Evolutionary conservation across 2,329 filamentous ascomycete species (phyloP).

Genomic region (Fusarium goolgardi): DNA sequence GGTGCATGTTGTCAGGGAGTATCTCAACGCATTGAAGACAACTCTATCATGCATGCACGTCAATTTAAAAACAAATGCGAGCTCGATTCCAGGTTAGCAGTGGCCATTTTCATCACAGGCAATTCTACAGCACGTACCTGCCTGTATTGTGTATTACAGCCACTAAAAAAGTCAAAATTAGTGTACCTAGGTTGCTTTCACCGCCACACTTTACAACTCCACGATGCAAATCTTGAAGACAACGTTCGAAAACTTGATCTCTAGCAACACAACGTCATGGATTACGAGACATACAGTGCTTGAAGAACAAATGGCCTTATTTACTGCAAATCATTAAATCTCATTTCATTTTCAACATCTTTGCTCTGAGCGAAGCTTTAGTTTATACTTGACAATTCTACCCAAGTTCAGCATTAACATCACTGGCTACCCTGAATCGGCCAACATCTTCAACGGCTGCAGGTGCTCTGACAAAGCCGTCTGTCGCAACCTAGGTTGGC

Average conservation of each 20-base stretch:
- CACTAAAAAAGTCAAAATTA: background rate
- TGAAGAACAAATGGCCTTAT: background rate
- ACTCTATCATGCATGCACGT: background rate
- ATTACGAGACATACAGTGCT: background rate
- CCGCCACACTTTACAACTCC: constrained; percentile 6
- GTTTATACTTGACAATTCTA: background rate
- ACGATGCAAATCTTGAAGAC: background rate
- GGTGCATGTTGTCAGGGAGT: background rate
- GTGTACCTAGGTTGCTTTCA: background rate
- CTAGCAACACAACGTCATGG: background rate
- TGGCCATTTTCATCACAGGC: background rate
- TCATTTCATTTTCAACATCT: background rate
- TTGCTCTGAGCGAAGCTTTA: background rate
- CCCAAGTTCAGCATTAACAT: background rate
- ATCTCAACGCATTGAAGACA: background rate
- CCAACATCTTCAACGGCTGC: constrained; percentile 25
- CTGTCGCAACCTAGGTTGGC: constrained; percentile 32
- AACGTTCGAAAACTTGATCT: background rate
- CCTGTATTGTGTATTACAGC: background rate
- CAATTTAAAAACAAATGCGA: background rate
- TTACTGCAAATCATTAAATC: background rate
- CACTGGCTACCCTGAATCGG: constrained; percentile 34
- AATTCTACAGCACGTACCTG: background rate
- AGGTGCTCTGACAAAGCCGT: constrained; percentile 39
- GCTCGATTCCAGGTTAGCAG: background rate